Percentiles rank a stretch among this genome's conserved stretches.
These are phyloP conservation scores for Capronia americana DNA, from an alignment of 2,329 filamentous ascomycete species.

Conservation along the genomic window DNA sequence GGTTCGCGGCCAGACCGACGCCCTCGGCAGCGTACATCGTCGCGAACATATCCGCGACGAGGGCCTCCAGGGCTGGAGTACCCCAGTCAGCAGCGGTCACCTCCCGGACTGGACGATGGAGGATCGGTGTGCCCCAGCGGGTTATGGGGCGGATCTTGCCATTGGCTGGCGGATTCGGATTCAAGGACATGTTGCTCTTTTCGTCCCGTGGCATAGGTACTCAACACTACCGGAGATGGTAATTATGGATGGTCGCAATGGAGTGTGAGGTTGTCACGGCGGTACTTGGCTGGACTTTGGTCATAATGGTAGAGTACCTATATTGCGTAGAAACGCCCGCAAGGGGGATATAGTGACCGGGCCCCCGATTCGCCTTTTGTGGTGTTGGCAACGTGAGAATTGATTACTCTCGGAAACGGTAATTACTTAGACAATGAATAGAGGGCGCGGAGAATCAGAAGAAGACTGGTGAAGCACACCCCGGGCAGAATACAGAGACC, in stretches of 20 bases:
- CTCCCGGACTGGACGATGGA: constrained; percentile 7
- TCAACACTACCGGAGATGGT: background rate
- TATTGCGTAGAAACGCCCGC: background rate
- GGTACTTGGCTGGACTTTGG: background rate
- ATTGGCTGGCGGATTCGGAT: background rate
- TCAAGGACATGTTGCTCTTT: constrained; percentile 2
- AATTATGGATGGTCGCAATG: background rate
- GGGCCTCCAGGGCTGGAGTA: constrained; percentile 4
- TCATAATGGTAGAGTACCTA: background rate
- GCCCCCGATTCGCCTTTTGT: background rate
- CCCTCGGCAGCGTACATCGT: constrained; percentile 20
- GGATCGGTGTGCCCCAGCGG: constrained; percentile 17
- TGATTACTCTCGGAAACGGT: background rate
- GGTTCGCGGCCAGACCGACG: constrained; percentile 11
- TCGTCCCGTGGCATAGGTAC: background rate
- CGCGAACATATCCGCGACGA: constrained; percentile 19
- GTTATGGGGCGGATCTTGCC: constrained; percentile 8
- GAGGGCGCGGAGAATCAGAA: background rate
- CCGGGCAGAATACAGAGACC: background rate
- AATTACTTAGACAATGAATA: too few relatives aligned
- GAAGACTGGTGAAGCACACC: background rate
- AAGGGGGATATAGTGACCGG: background rate
- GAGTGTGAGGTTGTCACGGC: background rate
- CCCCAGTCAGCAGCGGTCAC: background rate
- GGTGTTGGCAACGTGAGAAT: background rate